Base-by-base conservation (phyloP, 352 stramenopile species). In the Pythium oligandrum region DNA sequence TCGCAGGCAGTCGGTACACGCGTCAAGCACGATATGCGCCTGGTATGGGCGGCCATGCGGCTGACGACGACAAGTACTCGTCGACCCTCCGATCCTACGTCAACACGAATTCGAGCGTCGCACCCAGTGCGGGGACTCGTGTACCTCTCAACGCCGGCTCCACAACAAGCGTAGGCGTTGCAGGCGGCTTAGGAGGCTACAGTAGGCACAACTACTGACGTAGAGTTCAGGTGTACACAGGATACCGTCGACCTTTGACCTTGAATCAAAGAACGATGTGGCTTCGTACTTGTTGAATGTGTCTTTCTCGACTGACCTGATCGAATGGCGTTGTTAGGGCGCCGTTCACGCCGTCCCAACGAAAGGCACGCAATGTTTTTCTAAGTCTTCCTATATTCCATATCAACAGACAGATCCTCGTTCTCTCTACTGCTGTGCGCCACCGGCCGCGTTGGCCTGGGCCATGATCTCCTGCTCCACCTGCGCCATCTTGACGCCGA, bases 401-500 rank as follows among this genome's bases (percentile, higher is more conserved):
- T 26, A 26, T 26, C 17, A 26, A 26, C 17, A 26, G 17, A 26
- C 17, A 26, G 17, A 26, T 26, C 7, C 38, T 8, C 12, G 38
- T 42, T 8, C 38, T 57, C 30, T 47, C 42, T 61, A 56, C 52
- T 69, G 61, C 48, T 55, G 47, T 42, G 7, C 38, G 33, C 72
- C 67, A 26, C 17, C 17, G 17, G 17, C 17, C 33, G 75, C 70
- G 33, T 57, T 73, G 7, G 82, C 82, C 65, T 83, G 66, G 40
- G 82, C 76, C 73, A 92, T 88, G 59, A 95, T 90, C 48, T 93
- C 80, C 72, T 98, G 88, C 74, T 98, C 96, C 12, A 98, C 90
- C 63, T 96, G 88, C 63, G 97, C 90, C 70, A 98, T 88, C 55
- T 98, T 96, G 61, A 94, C 76, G 43, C 94, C 93, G 44, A 99